A percentile compares a stretch with the other conserved stretches of the same genome.
Conservation (phyloP, 441 rosid species). For the Populus hybrid region DNA sequence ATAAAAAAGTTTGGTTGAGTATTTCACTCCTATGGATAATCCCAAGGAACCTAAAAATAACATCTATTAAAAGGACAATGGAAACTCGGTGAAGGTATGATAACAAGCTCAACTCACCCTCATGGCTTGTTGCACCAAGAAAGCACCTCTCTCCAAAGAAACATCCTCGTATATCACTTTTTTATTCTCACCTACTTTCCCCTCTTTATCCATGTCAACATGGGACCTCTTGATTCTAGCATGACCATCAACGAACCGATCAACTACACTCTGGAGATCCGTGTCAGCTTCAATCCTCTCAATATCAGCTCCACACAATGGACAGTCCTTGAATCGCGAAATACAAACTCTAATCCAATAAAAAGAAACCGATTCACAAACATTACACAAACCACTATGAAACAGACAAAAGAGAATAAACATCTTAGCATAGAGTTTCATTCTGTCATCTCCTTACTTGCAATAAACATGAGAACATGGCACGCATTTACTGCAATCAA, state of each 20-base stretch:
- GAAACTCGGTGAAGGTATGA: not conserved
- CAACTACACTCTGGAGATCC: slow-evolving; percentile 74
- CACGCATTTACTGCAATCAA: slow-evolving; percentile 67
- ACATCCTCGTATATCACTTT: slow-evolving; percentile 86
- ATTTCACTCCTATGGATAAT: not conserved
- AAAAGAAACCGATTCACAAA: not conserved
- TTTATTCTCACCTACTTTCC: slow-evolving; percentile 39
- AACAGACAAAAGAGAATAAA: not conserved
- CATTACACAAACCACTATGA: not conserved
- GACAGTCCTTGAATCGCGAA: slow-evolving; percentile 85
- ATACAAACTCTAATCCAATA: slow-evolving; percentile 56
- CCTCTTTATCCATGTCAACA: slow-evolving; percentile 40
- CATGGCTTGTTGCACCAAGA: slow-evolving; percentile 97
- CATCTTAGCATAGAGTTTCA: not conserved
- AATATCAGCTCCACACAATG: slow-evolving; percentile 93
- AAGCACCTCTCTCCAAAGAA: slow-evolving; percentile 94
- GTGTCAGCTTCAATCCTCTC: slow-evolving; percentile 72
- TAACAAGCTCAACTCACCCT: slow-evolving; percentile 55
- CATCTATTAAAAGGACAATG: not conserved
- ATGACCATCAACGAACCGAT: slow-evolving; percentile 91
- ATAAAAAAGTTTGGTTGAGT: not conserved
- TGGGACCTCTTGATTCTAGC: slow-evolving; percentile 87
- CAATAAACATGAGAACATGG: slow-evolving; percentile 88
- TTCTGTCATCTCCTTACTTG: slow-evolving; percentile 52
- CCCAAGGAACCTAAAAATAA: not conserved